Base-by-base conservation (phyloP, 1,284 basidiomycete species). In the Bondarzewia mesenterica region DNA sequence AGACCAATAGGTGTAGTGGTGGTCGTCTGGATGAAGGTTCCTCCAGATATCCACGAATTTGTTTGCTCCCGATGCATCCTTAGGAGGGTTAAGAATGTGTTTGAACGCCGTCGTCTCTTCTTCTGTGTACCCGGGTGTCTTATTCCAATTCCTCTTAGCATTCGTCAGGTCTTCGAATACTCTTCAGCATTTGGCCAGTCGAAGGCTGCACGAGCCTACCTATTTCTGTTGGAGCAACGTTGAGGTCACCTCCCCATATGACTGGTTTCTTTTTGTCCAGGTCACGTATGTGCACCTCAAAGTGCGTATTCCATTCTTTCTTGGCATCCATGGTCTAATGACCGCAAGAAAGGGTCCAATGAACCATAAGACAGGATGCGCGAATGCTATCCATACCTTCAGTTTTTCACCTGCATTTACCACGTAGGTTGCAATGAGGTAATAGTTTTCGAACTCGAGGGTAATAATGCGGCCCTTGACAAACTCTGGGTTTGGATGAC, bases 241-340 rank as follows among this genome's bases (percentile, higher is more conserved):
- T 94, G 53, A 93, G 60, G 63, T 94, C 91, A 22, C 91, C 91
- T n/a, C 77, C 73, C 91, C 91, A 94, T 50, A 94, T 85, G 8
- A 93, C 84, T 3, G 89, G 84, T 58, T 93, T 93, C 57, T 75
- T 77, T 50, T 70, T 73, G 63, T 92, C 87, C 10, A 92, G 69
- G 18, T 78, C 73, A 3, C 78, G 77, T 15, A 93, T 72, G 58
- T 93, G 85, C 1, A 67, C 55, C 45, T 85, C 80, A 57, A 92
- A 90, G 58, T 89, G 81, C 14, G 63, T 61, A 51, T 89, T 86
- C 89, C 89, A 92, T 50, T 71, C 66, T 44, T 85, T 84, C 62
- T 90, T 90, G 45, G 71, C 75, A 36, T 80, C 75, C 46, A 91
- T 66, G 0, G 81, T 85, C 87, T 90, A 55, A 44, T 22, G 49